Conservation (phyloP, 352 stramenopile genomes). For the Pythium monospermum region DNA sequence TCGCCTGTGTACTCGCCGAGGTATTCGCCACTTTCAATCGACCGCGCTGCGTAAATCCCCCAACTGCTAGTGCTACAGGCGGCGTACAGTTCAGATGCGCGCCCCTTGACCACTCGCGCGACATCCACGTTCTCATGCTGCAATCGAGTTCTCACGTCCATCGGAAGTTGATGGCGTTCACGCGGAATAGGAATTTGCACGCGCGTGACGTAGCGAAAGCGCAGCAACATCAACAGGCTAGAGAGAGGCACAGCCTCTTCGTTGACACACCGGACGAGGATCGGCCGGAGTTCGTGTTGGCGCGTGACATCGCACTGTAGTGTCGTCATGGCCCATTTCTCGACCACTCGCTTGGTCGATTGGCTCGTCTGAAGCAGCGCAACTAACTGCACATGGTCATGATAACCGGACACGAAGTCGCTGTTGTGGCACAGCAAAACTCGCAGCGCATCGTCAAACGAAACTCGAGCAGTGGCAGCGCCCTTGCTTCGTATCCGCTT, state of each 20-base stretch:
- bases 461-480: not conserved
- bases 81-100: slow-evolving; percentile 30
- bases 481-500: not conserved
- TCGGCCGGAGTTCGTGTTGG: slow-evolving; percentile 4
- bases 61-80: slow-evolving; percentile 37
- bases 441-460: not conserved
- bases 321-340: not conserved
- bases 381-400: not conserved
- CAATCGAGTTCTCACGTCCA: slow-evolving; percentile 15
- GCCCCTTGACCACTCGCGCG: slow-evolving; percentile 21
- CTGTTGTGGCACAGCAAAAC: slow-evolving; percentile 10
- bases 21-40: slow-evolving; percentile 30
- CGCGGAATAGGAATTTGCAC: slow-evolving; percentile 23
- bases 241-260: not conserved
- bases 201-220: slow-evolving; percentile 29
- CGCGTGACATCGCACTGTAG: slow-evolving; percentile 13
- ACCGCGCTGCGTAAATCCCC: slow-evolving; percentile 30
- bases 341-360: not conserved
- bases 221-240: slow-evolving; percentile 7
- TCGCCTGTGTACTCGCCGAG: slow-evolving; percentile 63
- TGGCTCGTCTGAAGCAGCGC: slow-evolving; percentile 5
- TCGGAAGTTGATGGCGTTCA: slow-evolving; percentile 23
- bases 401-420: slow-evolving; percentile 10
- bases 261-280: not conserved
- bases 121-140: slow-evolving; percentile 15